Percentiles rank a stretch among this genome's conserved stretches.
These are phyloP conservation scores for Fraxinus cuspidata DNA, from an alignment of 257 asterid species.

Conservation along the genomic window DNA sequence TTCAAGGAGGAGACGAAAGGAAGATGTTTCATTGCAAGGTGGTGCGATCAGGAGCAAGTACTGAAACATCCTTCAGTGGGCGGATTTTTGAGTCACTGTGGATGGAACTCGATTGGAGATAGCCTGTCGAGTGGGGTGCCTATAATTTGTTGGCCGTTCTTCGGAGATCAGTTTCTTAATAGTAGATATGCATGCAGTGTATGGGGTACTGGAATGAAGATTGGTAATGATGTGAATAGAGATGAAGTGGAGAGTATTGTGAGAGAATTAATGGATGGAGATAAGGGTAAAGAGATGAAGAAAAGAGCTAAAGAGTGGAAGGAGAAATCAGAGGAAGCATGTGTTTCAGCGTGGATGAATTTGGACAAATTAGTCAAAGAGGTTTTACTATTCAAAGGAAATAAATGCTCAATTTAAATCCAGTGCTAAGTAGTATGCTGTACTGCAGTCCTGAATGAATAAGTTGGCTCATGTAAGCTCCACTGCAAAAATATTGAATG, in stretches of 20 bases:
- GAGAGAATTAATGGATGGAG: conserved; percentile 37
- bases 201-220: conserved; percentile 37
- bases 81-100: conserved; percentile 40
- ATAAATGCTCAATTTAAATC: too few species aligned
- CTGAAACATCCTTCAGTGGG: conserved; percentile 35
- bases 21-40: conserved; percentile 34
- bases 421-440: too few species aligned
- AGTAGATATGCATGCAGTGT: conserved; percentile 30
- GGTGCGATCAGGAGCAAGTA: conserved; percentile 39
- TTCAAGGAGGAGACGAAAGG: conserved; percentile 31
- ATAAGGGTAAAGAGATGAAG: conserved; percentile 33
- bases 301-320: conserved; percentile 31
- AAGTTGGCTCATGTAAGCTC: too few species aligned
- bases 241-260: conserved; percentile 35
- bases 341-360: conserved; percentile 4
- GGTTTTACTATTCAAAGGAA: neutral
- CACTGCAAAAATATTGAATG: too few species aligned
- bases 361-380: neutral
- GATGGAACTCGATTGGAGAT: conserved; percentile 38
- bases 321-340: conserved; percentile 32
- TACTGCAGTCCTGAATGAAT: too few species aligned
- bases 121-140: conserved; percentile 36
- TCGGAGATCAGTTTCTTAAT: conserved; percentile 37
- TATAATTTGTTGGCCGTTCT: conserved; percentile 38
- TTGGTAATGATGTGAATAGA: conserved; percentile 30